Evolutionary conservation across 805 yeast species (phyloP), one percentile per base, ranked within the genome.

Genomic region (Kregervanrija pseudodelftensis): DNA sequence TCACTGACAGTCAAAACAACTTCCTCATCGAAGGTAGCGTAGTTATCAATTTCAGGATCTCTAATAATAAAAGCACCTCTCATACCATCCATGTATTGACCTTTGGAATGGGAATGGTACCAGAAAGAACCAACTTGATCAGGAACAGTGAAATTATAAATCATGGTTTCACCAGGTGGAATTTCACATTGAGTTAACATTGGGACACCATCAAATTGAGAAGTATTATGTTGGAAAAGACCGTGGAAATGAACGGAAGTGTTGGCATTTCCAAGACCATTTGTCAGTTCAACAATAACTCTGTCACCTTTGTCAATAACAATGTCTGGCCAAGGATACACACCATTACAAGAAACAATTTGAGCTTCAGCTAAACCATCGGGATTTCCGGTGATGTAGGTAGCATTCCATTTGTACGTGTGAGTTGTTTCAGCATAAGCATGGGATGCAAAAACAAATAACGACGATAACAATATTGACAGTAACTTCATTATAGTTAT

Each of bases 241-340:
- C 99, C 99, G 67, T 91, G 99, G 80, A 88, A 87, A 68, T 93
- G 99, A 57, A 91, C 64, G 7, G 91, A 67, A 36, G 96, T 85
- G 66, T 80, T 81, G 42, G 76, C 71, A 58, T 78, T 77, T 17
- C 61, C 70, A 45, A 90, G 76, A 30, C 87, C 88, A 60, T 93
- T 93, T 51, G 77, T 79, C 65, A 91, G 73, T 57, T 82, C 77
- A 35, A 88, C 67, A 46, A 81, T 64, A 42, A 93, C 73, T 11
- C 83, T 73, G 66, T 93, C 99, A 54, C 95, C 95, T 60, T 77
- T 81, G 53, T 76, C 72, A 51, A 86, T 89, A 40, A 77, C 70
- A 53, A 91, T 66, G 43, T 75, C 75, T n/a, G 99, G 99, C 74
- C 93, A 80, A 48, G 98, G 98, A 80, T 77, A 77, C 39, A 72